A percentile compares a stretch with the other conserved stretches of the same genome.
These are phyloP conservation scores for Peterozyma xylosa DNA, from an alignment of 805 yeast genomes.

Conservation along the genomic window DNA sequence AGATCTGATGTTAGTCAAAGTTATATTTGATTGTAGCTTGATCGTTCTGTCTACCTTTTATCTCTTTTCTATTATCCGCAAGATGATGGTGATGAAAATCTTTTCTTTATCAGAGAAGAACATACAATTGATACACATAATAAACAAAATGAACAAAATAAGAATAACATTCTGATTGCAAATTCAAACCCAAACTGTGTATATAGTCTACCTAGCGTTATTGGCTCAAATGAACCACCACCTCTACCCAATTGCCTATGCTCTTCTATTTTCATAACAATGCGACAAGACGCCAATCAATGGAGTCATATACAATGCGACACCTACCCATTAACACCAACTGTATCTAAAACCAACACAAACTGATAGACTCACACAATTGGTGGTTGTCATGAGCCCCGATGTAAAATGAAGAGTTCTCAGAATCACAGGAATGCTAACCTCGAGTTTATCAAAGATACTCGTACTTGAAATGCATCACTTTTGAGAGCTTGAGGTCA, in stretches of 20 bases:
- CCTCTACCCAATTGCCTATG: conserved; percentile 28
- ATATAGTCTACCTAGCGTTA: conserved; percentile 39
- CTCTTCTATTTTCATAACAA: conserved; percentile 35
- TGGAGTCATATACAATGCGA: conserved; percentile 36
- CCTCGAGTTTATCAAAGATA: conserved; percentile 48
- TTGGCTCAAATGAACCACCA: conserved; percentile 65
- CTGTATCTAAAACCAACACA: conserved; percentile 30
- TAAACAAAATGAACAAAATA: conserved; percentile 18
- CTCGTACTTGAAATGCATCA: conserved; percentile 49
- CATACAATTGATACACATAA: conserved; percentile 15
- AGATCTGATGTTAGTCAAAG: neutral
- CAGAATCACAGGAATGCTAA: conserved; percentile 29
- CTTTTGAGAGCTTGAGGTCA: conserved; percentile 38
- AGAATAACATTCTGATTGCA: conserved; percentile 46
- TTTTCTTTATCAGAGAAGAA: conserved; percentile 26
- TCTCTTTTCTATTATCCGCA: neutral
- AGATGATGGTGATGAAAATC: conserved; percentile 17
- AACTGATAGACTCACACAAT: conserved; percentile 31
- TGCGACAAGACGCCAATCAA: conserved; percentile 37
- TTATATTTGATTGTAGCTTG: neutral
- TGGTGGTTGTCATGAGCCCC: conserved; percentile 48
- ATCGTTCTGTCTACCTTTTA: conserved; percentile 1
- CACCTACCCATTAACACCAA: conserved; percentile 33
- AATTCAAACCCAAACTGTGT: conserved; percentile 47
- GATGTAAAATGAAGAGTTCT: conserved; percentile 34